Conservation (phyloP, 768 basidiomycete species). For the Kwoniella sp. region DNA sequence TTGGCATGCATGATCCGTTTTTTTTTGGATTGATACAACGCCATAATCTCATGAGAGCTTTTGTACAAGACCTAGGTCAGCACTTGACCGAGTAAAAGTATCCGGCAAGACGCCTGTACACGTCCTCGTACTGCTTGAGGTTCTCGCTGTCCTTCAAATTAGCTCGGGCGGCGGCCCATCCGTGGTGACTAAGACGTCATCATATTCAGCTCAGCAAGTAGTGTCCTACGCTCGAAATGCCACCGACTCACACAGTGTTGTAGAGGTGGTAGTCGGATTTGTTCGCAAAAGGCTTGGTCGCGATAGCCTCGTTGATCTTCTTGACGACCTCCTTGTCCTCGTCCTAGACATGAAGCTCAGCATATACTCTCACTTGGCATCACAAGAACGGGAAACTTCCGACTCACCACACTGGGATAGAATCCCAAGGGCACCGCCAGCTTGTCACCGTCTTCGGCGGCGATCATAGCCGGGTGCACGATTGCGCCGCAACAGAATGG, state of each 20-base stretch:
- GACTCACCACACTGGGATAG: constrained; percentile 56
- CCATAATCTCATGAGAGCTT: no score
- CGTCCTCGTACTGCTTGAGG: constrained; percentile 65
- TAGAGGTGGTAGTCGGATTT: constrained; percentile 61
- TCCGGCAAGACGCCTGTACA: constrained; percentile 62
- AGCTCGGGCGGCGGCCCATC: constrained; percentile 66
- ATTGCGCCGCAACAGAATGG: constrained; percentile 58
- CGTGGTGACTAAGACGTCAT: constrained; percentile 65
- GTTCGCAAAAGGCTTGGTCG: constrained; percentile 62
- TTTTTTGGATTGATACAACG: not conserved
- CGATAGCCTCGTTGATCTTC: constrained; percentile 61
- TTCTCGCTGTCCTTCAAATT: constrained; percentile 65
- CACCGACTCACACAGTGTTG: constrained; percentile 40
- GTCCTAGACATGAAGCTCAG: constrained; percentile 26
- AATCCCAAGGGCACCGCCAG: constrained; percentile 52
- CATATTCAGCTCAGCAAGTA: not conserved
- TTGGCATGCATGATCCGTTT: not conserved
- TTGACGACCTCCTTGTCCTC: constrained; percentile 52
- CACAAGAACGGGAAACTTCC: constrained; percentile 22
- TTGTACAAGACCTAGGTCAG: no score
- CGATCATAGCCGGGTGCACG: constrained; percentile 58
- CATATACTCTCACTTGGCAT: constrained; percentile 32
- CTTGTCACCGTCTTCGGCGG: constrained; percentile 42
- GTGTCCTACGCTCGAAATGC: constrained; percentile 14
- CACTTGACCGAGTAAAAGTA: constrained; percentile 57